Conservation (phyloP, 2,329 filamentous ascomycete genomes). For the Neurospora sp. region DNA sequence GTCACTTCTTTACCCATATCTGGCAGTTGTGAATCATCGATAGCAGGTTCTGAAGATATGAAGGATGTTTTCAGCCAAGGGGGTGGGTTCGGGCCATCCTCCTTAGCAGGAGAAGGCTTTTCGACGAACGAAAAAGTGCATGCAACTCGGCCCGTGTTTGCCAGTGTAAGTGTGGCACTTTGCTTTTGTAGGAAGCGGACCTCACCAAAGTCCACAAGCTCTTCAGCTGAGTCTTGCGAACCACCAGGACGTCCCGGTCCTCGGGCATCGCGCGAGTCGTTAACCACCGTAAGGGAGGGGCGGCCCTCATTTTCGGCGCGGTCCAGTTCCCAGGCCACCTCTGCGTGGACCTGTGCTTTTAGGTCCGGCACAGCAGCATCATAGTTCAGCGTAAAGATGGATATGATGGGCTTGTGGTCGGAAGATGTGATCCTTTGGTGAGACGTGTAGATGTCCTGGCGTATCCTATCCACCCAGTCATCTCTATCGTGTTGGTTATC, state of each 20-base stretch:
- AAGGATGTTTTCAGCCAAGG: constrained; percentile 66
- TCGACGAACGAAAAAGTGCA: constrained; percentile 76
- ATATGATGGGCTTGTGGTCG: constrained; percentile 86
- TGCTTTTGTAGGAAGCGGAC: constrained; percentile 60
- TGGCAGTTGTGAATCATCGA: constrained; percentile 21
- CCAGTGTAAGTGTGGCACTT: constrained; percentile 65
- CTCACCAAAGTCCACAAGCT: constrained; percentile 65
- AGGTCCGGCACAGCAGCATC: constrained; percentile 78
- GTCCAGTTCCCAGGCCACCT: constrained; percentile 81
- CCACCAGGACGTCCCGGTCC: constrained; percentile 29
- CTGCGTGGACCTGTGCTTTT: constrained; percentile 73
- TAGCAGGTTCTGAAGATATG: constrained; percentile 35
- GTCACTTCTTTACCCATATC: constrained; percentile 44
- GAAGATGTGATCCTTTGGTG: constrained; percentile 87
- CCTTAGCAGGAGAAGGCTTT: constrained; percentile 44
- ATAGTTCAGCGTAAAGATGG: constrained; percentile 75
- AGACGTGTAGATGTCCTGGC: constrained; percentile 63
- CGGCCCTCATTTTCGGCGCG: constrained; percentile 84
- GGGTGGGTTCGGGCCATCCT: constrained; percentile 30
- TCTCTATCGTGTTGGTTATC: constrained; percentile 44
- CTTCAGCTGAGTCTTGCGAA: constrained; percentile 18
- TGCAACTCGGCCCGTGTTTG: constrained; percentile 78
- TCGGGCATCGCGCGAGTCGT: constrained; percentile 47
- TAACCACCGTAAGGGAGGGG: constrained; percentile 71
- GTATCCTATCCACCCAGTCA: constrained; percentile 44